These are phyloP conservation scores for Gonapodya sp. DNA, from an alignment of 192 early-diverging fungal genomes.

Conservation along the genomic window DNA sequence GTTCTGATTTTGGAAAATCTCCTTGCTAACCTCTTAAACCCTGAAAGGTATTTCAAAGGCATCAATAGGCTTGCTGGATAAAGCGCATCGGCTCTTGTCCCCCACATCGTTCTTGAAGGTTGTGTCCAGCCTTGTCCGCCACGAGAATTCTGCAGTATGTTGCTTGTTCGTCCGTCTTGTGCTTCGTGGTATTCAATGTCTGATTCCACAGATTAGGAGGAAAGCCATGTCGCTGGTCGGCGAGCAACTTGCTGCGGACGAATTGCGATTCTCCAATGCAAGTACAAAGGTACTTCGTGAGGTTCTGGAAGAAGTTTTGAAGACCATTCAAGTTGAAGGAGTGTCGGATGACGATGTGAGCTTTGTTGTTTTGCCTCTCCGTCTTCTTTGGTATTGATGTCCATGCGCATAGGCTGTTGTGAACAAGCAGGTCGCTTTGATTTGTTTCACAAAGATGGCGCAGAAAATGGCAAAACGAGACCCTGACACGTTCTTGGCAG, in stretches of 20 bases:
- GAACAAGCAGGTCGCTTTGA: slow-evolving; percentile 67
- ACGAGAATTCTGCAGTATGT: slow-evolving; percentile 23
- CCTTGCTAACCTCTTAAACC: not conserved
- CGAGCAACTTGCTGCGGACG: slow-evolving; percentile 45
- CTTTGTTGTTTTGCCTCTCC: not conserved
- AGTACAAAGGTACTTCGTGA: slow-evolving; percentile 21
- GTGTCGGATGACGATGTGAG: not conserved
- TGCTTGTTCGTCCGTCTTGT: not conserved
- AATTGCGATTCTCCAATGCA: slow-evolving; percentile 9
- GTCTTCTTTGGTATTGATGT: not conserved
- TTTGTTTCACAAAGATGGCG: slow-evolving; percentile 68
- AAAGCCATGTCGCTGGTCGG: slow-evolving; percentile 68
- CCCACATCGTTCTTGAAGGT: slow-evolving; percentile 65
- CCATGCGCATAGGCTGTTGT: slow-evolving; percentile 13
- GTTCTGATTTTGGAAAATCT: too few relatives aligned
- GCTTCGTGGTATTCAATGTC: not conserved
- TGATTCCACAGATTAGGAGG: slow-evolving; percentile 47
- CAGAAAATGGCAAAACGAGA: slow-evolving; percentile 49
- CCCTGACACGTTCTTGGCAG: slow-evolving; percentile 46
- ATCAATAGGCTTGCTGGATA: slow-evolving; percentile 47
- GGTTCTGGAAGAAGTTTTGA: slow-evolving; percentile 22
- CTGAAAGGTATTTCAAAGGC: not conserved
- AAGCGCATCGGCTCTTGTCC: slow-evolving; percentile 66
- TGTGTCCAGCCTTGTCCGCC: slow-evolving; percentile 40
- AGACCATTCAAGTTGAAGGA: not conserved